Percentiles rank a stretch among this genome's conserved stretches.
Evolutionary conservation across 2,329 filamentous ascomycete species (phyloP).

Genomic region (Rhynchosporium agropyri): DNA sequence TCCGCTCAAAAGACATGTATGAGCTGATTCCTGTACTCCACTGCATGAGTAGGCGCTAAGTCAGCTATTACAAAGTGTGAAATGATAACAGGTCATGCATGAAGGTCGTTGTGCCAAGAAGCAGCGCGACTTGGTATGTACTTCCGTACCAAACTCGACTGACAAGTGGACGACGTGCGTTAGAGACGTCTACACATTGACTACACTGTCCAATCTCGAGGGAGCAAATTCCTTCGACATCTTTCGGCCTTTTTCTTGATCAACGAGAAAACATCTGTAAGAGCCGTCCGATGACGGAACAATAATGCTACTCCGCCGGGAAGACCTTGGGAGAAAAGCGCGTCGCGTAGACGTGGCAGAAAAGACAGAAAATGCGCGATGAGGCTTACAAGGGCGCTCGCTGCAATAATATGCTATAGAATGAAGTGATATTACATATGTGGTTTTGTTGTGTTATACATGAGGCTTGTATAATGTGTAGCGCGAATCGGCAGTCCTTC

Average conservation of each 20-base stretch:
- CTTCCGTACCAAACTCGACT: neutral
- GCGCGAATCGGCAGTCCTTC: slow-evolving; percentile 8
- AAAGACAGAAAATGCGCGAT: slow-evolving; percentile 1
- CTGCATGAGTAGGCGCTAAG: neutral
- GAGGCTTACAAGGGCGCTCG: neutral
- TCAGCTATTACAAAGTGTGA: slow-evolving; percentile 11
- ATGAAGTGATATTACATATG: neutral
- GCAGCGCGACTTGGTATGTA: neutral
- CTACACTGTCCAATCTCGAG: no score
- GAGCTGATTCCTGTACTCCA: neutral
- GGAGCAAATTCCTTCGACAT: no score
- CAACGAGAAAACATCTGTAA: no score
- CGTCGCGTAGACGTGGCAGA: slow-evolving; percentile 4
- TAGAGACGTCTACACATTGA: neutral
- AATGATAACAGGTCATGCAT: slow-evolving; percentile 6
- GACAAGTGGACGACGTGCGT: neutral
- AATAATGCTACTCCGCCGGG: neutral
- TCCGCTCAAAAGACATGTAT: neutral
- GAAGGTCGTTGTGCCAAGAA: neutral
- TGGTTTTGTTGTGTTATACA: slow-evolving; percentile 11
- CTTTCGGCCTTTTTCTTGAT: no score
- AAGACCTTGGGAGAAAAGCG: neutral
- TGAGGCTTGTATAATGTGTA: slow-evolving; percentile 7
- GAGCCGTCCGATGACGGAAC: no score
- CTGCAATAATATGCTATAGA: neutral